A percentile compares a stretch with the other conserved stretches of the same genome.
phyloP scores from a whole-genome alignment of 2,329 filamentous ascomycete genomes.

The Trichophyton simii region DNA sequence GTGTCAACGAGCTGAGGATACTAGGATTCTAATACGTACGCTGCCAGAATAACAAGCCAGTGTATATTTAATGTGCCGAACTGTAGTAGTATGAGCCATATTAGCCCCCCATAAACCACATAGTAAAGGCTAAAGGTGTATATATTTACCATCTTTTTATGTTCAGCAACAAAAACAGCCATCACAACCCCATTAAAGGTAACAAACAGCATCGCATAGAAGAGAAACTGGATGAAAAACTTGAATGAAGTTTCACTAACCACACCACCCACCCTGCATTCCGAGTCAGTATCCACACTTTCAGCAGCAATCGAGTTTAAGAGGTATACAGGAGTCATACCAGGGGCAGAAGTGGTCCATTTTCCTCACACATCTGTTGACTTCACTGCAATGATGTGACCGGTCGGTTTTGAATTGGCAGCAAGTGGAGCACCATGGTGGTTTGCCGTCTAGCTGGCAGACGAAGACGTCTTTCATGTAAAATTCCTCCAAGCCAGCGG shows the following conservation, averaged over 20 bases:
- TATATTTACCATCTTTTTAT: slow-evolving; percentile 34
- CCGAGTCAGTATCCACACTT: not conserved
- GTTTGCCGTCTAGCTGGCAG: slow-evolving; percentile 71
- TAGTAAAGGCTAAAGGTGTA: not conserved
- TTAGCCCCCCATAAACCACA: slow-evolving; percentile 4
- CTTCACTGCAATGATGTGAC: slow-evolving; percentile 72
- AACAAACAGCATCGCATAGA: slow-evolving; percentile 59
- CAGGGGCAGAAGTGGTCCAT: slow-evolving; percentile 96
- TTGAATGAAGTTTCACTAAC: slow-evolving; percentile 79
- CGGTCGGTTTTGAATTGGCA: slow-evolving; percentile 80
- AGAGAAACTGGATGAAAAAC: slow-evolving; percentile 79
- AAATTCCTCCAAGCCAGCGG: slow-evolving; percentile 59
- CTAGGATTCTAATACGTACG: slow-evolving; percentile 33
- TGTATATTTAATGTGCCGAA: slow-evolving; percentile 41
- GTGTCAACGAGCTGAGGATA: slow-evolving; percentile 8
- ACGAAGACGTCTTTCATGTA: slow-evolving; percentile 74
- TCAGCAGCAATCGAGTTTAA: not conserved
- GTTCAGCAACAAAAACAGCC: slow-evolving; percentile 50
- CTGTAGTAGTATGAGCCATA: slow-evolving; percentile 14
- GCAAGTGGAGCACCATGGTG: slow-evolving; percentile 74
- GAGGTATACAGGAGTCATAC: slow-evolving; percentile 22
- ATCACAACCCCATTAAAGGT: slow-evolving; percentile 50
- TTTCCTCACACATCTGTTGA: slow-evolving; percentile 68
- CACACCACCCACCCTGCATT: slow-evolving; percentile 72
- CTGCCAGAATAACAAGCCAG: slow-evolving; percentile 52